Base-by-base conservation (phyloP, 257 asterid species). In the Nicotiana knightiana region DNA sequence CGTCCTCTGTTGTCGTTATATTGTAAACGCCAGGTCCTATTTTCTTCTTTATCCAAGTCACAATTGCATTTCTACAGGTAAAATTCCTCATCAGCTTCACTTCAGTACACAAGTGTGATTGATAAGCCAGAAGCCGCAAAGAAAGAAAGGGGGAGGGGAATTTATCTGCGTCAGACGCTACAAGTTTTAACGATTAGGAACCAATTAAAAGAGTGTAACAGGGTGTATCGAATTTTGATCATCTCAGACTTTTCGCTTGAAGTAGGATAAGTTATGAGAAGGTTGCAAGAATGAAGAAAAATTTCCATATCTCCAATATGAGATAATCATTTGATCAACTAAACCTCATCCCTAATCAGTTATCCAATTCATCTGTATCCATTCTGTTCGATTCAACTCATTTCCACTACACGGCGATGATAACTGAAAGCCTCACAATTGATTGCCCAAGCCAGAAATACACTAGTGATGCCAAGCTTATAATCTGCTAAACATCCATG, bases 21-120 rank as follows among this genome's bases (percentile, higher is more conserved):
- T 92, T 92, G 43, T 77, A 81, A 64, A 93, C 79, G 55, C 89
- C 91, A 9, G 94, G 97, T 59, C 98, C 98, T 16, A 81, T 89
- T 92, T 91, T 95, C 90, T 92, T 95, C 91, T 83, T 93, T 89
- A 95, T 84, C 99, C 99, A 95, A 84, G 93, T 83, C 54, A 93
- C 93, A 67, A 95, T 93, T 43, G 93, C 94, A 83, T 90, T 95
- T 86, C 99, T 95, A 88, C 88, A 90, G 67, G 39, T 85, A 7
- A 86, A 83, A 6, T 5, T 77, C 17, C 67, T 76, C 33, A 32
- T 57, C 26, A 53, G 28, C 58, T 32, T 77, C 12, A 78, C 51
- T 64, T 32, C 33, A 81, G 39, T 0, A 63, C 58, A 43, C 64
- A 61, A 37, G 39, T 13, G 62, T 46, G 62, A 24, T 26, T 73